Evolutionary conservation across 2,329 filamentous ascomycete genomes (phyloP).

Genomic region (Pseudogymnoascus sp.): DNA sequence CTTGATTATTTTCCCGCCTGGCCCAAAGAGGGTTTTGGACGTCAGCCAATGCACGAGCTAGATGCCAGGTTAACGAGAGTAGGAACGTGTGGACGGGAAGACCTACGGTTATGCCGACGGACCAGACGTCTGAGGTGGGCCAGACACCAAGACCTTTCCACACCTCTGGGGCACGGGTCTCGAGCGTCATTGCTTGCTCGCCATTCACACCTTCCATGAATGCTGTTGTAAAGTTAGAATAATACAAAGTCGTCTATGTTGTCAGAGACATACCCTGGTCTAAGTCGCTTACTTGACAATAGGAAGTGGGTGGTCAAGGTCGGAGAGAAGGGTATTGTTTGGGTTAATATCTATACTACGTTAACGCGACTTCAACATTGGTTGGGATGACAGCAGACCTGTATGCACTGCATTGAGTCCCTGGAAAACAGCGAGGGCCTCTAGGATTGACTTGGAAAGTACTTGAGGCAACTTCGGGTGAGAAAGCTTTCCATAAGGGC

Average conservation of each 20-base stretch:
- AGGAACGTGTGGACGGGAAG: neutral
- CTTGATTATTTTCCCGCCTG: slow-evolving; percentile 18
- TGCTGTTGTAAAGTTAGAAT: neutral
- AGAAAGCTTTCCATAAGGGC: neutral
- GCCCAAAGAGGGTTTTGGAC: slow-evolving; percentile 15
- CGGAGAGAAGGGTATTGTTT: slow-evolving; percentile 20
- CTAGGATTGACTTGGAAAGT: neutral
- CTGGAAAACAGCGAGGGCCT: neutral
- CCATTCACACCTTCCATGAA: slow-evolving; percentile 10
- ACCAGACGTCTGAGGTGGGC: slow-evolving; percentile 22
- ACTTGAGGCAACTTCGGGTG: neutral
- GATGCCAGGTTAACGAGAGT: slow-evolving; percentile 10
- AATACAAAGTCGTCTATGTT: neutral
- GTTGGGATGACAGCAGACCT: neutral
- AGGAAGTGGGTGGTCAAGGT: slow-evolving; percentile 14
- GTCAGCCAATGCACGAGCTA: slow-evolving; percentile 19
- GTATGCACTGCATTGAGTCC: slow-evolving; percentile 5
- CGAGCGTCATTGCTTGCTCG: slow-evolving; percentile 7
- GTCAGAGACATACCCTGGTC: slow-evolving; percentile 14
- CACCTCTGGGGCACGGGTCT: slow-evolving; percentile 13
- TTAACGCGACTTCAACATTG: neutral
- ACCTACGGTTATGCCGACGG: slow-evolving; percentile 20
- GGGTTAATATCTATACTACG: slow-evolving; percentile 16
- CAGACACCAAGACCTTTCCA: slow-evolving; percentile 16
- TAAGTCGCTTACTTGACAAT: slow-evolving; percentile 18